Evolutionary conservation across 352 stramenopile species (phyloP).

Genomic region (Phytophthora hibernalis): DNA sequence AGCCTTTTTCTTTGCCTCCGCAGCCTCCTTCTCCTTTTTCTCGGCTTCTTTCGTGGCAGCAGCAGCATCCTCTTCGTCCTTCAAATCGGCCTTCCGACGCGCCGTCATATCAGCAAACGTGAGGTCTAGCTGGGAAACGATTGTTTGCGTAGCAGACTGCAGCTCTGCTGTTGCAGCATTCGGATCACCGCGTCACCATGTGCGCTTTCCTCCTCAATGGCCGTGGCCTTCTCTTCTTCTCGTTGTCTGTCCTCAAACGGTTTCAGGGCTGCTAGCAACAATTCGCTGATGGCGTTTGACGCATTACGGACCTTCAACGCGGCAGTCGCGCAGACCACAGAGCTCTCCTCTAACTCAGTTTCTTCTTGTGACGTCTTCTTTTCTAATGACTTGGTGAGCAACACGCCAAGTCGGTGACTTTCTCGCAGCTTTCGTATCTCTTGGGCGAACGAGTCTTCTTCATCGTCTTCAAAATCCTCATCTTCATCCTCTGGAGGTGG

Average conservation of each 20-base stretch:
- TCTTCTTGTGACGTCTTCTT: slow-evolving; percentile 24
- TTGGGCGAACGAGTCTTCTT: slow-evolving; percentile 58
- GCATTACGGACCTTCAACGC: slow-evolving; percentile 42
- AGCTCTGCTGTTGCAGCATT: slow-evolving; percentile 30
- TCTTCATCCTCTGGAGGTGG: slow-evolving; percentile 20
- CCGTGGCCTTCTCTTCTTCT: slow-evolving; percentile 42
- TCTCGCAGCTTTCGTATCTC: slow-evolving; percentile 46
- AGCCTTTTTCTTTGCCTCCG: slow-evolving; percentile 43
- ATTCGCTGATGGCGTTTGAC: slow-evolving; percentile 52
- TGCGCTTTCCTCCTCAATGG: slow-evolving; percentile 13
- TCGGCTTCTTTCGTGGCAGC: slow-evolving; percentile 42
- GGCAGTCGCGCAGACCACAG: slow-evolving; percentile 4
- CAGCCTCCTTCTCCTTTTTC: slow-evolving; percentile 53
- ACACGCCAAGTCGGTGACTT: slow-evolving; percentile 18
- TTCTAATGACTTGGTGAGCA: slow-evolving; percentile 20
- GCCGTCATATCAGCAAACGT: slow-evolving; percentile 48
- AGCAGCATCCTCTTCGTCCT: slow-evolving; percentile 34
- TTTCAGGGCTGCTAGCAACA: slow-evolving; percentile 53
- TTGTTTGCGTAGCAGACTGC: slow-evolving; percentile 41
- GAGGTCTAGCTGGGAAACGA: slow-evolving; percentile 54
- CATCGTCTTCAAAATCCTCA: slow-evolving; percentile 27
- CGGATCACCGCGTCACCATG: slow-evolving; percentile 16
- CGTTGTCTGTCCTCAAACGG: slow-evolving; percentile 53
- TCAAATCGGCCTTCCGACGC: slow-evolving; percentile 43
- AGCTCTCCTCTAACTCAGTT: slow-evolving; percentile 4